Conservation (phyloP, 108 stramenopile genomes). For the Pseudonitzschia pungens region DNA sequence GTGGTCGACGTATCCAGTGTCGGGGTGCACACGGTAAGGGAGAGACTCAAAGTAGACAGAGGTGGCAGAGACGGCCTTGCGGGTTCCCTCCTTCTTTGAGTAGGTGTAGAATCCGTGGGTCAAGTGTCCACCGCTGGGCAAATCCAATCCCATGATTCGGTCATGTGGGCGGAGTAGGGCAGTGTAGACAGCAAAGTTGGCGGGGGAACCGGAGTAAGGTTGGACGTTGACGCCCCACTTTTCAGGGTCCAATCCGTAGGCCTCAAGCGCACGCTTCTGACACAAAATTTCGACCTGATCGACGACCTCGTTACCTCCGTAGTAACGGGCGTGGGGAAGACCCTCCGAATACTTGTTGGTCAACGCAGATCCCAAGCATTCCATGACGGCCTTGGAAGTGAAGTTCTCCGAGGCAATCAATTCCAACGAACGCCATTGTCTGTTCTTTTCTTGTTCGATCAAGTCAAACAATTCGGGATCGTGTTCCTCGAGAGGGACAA, state of each 20-base stretch:
- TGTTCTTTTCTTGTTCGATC: constrained; percentile 92
- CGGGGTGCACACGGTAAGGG: constrained; percentile 96
- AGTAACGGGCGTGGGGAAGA: constrained; percentile 97
- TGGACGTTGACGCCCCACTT: constrained; percentile 99
- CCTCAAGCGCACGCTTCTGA: constrained; percentile 93
- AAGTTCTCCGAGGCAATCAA: constrained; percentile 99
- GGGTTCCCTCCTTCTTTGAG: constrained; percentile 95
- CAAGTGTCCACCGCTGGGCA: constrained; percentile 98
- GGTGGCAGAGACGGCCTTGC: constrained; percentile 99
- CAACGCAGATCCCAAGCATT: constrained; percentile 96
- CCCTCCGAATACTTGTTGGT: constrained; percentile 99
- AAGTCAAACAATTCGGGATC: constrained; percentile 96
- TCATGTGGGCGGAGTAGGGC: constrained; percentile 96
- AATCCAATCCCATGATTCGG: constrained; percentile 99
- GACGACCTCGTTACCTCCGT: constrained; percentile 97
- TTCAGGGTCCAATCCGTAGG: constrained; percentile 92
- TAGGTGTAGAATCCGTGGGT: constrained; percentile 99
- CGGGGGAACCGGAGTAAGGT: constrained; percentile 96
- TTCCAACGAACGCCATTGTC: constrained; percentile 96
- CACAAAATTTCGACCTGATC: constrained; percentile 97
- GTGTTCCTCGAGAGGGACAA: constrained; percentile 90
- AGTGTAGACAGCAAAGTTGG: constrained; percentile 99
- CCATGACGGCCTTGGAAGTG: constrained; percentile 97
- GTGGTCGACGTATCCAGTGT: constrained; percentile 96
- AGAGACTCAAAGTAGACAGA: constrained; percentile 99